Conservation (phyloP, 2,329 filamentous ascomycete genomes). For the Exophiala mesophila region DNA sequence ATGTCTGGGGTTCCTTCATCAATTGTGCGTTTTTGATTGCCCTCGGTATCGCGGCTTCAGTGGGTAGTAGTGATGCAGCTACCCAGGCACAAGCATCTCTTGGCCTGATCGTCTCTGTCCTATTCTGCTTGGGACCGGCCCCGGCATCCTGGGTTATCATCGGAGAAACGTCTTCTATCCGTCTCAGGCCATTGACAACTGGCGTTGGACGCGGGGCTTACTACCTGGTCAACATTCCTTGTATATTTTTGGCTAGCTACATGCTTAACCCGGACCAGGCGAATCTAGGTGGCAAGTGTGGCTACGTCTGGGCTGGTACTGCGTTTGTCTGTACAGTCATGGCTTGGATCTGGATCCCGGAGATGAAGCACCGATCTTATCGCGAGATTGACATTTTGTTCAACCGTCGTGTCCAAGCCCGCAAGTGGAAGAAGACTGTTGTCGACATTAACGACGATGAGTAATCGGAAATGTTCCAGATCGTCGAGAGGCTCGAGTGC, state of each 20-base stretch:
- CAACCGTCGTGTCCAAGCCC: conserved; percentile 49
- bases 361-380: conserved; percentile 56
- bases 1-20: conserved; percentile 55
- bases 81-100: conserved; percentile 56
- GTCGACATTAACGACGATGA: conserved; percentile 59
- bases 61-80: conserved; percentile 38
- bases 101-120: conserved; percentile 60
- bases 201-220: conserved; percentile 60
- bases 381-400: conserved; percentile 61
- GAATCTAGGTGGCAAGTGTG: conserved; percentile 52
- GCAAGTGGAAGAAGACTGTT: conserved; percentile 45
- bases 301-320: conserved; percentile 57
- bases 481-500: too few relatives aligned
- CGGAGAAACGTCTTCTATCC: conserved; percentile 61
- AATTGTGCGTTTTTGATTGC: conserved; percentile 52
- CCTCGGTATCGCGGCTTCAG: conserved; percentile 56
- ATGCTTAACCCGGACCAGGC: conserved; percentile 38
- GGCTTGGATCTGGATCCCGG: conserved; percentile 48
- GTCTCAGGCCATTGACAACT: conserved; percentile 61
- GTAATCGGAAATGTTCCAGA: conserved; percentile 44
- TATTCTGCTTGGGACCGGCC: conserved; percentile 59
- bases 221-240: conserved; percentile 62
- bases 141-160: conserved; percentile 65
- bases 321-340: conserved; percentile 51
- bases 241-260: conserved; percentile 53